phyloP scores from a whole-genome alignment of 169 alveolate genomes.

The Eimeria tenella region DNA sequence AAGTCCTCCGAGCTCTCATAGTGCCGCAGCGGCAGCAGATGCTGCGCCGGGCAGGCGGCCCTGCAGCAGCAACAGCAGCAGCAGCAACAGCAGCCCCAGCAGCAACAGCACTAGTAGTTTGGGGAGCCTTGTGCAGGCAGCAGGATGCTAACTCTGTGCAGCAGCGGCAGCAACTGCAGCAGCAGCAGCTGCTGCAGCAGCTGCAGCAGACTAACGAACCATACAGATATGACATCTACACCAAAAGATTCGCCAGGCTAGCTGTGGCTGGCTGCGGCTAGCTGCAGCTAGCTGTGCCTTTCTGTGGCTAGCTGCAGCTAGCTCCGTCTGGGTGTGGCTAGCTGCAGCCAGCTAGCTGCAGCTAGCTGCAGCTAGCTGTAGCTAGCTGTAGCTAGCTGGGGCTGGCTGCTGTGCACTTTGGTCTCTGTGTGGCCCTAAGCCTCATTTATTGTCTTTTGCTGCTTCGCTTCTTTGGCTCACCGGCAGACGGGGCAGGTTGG shows the following conservation, averaged over 20 bases:
- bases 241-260: not conserved
- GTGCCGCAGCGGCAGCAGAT: constrained; percentile 55
- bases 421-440: not conserved
- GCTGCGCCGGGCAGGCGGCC: constrained; percentile 39
- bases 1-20: constrained; percentile 43
- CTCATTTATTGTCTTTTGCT: not conserved
- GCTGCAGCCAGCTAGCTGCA: too few relatives aligned
- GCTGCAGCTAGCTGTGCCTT: not conserved
- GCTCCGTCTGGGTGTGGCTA: not conserved
- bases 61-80: constrained; percentile 12
- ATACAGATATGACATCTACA: too few relatives aligned
- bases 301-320: not conserved
- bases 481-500: constrained; percentile 56
- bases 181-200: constrained; percentile 19
- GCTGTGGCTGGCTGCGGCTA: not conserved
- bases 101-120: not conserved
- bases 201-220: not conserved
- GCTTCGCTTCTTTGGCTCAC: not conserved
- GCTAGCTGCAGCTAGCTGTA: too few relatives aligned
- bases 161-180: not conserved
- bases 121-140: too few relatives aligned
- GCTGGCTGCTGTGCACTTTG: not conserved
- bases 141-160: too few relatives aligned
- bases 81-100: not conserved
- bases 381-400: too few relatives aligned